Percentiles rank a stretch among this genome's conserved stretches.
These are phyloP conservation scores for Chaetomium sp. DNA, from an alignment of 2,329 filamentous ascomycete species.

Conservation along the genomic window DNA sequence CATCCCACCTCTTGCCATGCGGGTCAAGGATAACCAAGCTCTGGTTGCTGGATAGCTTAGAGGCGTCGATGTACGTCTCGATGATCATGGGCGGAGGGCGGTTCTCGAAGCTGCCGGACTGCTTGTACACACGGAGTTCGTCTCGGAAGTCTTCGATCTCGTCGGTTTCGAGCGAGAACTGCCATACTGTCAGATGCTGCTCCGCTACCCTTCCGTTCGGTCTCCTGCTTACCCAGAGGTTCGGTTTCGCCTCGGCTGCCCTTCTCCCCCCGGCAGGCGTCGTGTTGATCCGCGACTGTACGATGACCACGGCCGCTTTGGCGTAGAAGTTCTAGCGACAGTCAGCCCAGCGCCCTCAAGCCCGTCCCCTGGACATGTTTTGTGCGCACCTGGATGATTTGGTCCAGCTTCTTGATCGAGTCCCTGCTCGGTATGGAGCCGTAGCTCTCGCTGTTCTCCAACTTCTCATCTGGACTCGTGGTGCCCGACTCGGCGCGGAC, in stretches of 20 bases:
- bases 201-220: not conserved
- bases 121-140: constrained; percentile 80
- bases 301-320: constrained; percentile 81
- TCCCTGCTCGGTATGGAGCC: constrained; percentile 59
- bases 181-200: constrained; percentile 27
- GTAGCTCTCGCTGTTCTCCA: constrained; percentile 49
- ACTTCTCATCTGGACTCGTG: constrained; percentile 45
- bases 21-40: constrained; percentile 87
- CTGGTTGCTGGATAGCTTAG: constrained; percentile 78
- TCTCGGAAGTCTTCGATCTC: constrained; percentile 87
- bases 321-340: constrained; percentile 78
- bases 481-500: constrained; percentile 50
- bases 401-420: constrained; percentile 78
- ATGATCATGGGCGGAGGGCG: constrained; percentile 83
- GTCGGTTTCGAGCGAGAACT: constrained; percentile 96
- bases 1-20: constrained; percentile 89
- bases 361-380: not conserved
- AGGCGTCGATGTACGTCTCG: constrained; percentile 84
- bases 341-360: constrained; percentile 12
- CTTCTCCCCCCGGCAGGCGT: constrained; percentile 55
- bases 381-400: constrained; percentile 78
- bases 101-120: constrained; percentile 73
- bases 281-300: constrained; percentile 77
- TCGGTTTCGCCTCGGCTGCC: constrained; percentile 60
- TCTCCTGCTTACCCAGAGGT: constrained; percentile 72